These are phyloP conservation scores for Cladosporium sp. DNA, from an alignment of 2,329 filamentous ascomycete genomes.

Conservation along the genomic window DNA sequence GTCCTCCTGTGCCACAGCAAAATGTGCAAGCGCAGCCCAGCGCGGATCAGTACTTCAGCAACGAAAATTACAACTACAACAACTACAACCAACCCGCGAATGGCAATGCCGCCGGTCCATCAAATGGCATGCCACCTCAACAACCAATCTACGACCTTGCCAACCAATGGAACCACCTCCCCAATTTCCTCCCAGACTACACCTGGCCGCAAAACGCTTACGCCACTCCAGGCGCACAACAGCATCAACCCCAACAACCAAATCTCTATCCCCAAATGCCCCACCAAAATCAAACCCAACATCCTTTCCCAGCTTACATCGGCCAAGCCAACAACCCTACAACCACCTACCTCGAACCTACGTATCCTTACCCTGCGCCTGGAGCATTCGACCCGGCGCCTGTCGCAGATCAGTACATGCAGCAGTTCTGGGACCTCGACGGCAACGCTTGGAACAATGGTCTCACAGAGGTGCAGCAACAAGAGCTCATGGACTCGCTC, in stretches of 20 bases:
- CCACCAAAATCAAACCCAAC: constrained; percentile 2
- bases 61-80: neutral
- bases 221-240: neutral
- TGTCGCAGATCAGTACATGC: constrained; percentile 17
- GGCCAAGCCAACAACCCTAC: constrained; percentile 14
- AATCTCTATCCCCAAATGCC: constrained; percentile 2
- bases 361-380: constrained; percentile 25
- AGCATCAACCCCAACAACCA: constrained; percentile 13
- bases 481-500: constrained; percentile 34
- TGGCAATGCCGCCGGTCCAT: constrained; percentile 18
- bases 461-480: constrained; percentile 31
- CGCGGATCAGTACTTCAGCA: neutral
- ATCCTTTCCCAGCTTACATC: constrained; percentile 9
- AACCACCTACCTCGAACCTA: constrained; percentile 25
- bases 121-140: constrained; percentile 18
- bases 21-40: neutral
- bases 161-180: constrained; percentile 26
- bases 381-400: neutral
- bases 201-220: constrained; percentile 14
- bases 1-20: constrained; percentile 4
- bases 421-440: constrained; percentile 26
- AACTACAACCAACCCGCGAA: neutral
- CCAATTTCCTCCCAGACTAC: constrained; percentile 26
- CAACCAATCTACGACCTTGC: neutral
- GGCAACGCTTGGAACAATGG: constrained; percentile 29